Evolutionary conservation across 2,329 filamentous ascomycete genomes (phyloP).

Genomic region (Neofusicoccum cordaticola): DNA sequence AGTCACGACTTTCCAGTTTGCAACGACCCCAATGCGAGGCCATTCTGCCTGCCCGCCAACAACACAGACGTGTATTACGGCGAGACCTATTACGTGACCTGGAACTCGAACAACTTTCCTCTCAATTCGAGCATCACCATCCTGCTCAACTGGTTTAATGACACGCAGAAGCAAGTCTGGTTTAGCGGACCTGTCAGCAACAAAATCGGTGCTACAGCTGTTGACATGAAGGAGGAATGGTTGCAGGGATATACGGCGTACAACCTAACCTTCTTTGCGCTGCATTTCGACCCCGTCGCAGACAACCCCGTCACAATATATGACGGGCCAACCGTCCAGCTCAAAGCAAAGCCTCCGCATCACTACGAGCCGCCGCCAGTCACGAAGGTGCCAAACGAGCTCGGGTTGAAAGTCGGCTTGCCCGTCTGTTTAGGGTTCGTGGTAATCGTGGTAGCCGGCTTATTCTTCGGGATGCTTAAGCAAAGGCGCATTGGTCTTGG

Average conservation of each 20-base stretch:
- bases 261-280: constrained; percentile 38
- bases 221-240: constrained; percentile 41
- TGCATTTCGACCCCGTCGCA: constrained; percentile 25
- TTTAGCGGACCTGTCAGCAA: constrained; percentile 36
- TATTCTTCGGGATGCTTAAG: constrained; percentile 43
- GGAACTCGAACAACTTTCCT: constrained; percentile 24
- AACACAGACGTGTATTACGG: constrained; percentile 34
- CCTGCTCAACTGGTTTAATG: constrained; percentile 36
- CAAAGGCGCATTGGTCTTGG: constrained; percentile 37
- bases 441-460: constrained; percentile 34
- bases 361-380: constrained; percentile 32
- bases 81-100: constrained; percentile 34
- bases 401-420: constrained; percentile 28
- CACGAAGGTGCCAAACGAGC: constrained; percentile 20
- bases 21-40: constrained; percentile 24
- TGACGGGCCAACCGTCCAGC: constrained; percentile 37
- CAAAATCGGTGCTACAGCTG: constrained; percentile 37
- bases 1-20: constrained; percentile 33
- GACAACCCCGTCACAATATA: constrained; percentile 26
- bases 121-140: constrained; percentile 27
- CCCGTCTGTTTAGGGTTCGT: constrained; percentile 40
- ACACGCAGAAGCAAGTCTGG: constrained; percentile 34
- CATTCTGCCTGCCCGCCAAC: constrained; percentile 38
- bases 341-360: constrained; percentile 32
- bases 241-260: constrained; percentile 37